Evolutionary conservation across 179 eudicot genomes (phyloP).

Genomic region (Spinacia oleracea): DNA sequence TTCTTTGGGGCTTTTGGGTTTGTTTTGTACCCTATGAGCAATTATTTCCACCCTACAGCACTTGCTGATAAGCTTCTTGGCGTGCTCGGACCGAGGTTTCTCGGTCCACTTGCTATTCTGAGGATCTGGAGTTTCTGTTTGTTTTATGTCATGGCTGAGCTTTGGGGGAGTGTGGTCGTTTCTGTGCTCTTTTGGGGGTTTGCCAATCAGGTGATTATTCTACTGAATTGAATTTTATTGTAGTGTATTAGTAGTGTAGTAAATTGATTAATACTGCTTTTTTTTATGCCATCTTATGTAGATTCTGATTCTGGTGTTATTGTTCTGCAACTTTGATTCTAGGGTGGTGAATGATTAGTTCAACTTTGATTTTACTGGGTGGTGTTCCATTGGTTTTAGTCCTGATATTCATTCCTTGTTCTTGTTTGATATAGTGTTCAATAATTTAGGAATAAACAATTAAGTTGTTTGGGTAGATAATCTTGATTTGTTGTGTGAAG

Average conservation of each 20-base stretch:
- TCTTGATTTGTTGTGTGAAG: not conserved
- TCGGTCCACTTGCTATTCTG: slow-evolving; percentile 91
- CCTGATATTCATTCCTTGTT: not conserved
- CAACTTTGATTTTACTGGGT: not conserved
- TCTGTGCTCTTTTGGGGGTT: slow-evolving; percentile 99
- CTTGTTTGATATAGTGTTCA: slow-evolving; percentile 1
- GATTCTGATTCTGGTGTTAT: slow-evolving; percentile 8
- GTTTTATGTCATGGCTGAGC: slow-evolving; percentile 99
- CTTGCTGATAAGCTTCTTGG: slow-evolving; percentile 85
- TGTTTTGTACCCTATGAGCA: slow-evolving; percentile 80
- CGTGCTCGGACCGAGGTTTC: slow-evolving; percentile 78
- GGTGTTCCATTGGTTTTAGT: not conserved
- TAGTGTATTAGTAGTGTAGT: not conserved
- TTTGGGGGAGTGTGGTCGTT: slow-evolving; percentile 98
- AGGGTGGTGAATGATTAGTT: not conserved
- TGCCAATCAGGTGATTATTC: slow-evolving; percentile 83
- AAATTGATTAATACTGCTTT: not conserved
- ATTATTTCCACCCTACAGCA: slow-evolving; percentile 81
- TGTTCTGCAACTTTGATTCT: not conserved
- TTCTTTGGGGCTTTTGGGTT: slow-evolving; percentile 99
- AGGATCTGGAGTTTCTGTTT: slow-evolving; percentile 99
- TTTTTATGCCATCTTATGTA: not conserved
- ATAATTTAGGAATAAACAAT: not conserved
- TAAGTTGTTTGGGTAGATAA: not conserved
- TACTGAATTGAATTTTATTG: not conserved